These are phyloP conservation scores for Pythium aristosporum DNA, from an alignment of 352 stramenopile genomes.

Conservation along the genomic window DNA sequence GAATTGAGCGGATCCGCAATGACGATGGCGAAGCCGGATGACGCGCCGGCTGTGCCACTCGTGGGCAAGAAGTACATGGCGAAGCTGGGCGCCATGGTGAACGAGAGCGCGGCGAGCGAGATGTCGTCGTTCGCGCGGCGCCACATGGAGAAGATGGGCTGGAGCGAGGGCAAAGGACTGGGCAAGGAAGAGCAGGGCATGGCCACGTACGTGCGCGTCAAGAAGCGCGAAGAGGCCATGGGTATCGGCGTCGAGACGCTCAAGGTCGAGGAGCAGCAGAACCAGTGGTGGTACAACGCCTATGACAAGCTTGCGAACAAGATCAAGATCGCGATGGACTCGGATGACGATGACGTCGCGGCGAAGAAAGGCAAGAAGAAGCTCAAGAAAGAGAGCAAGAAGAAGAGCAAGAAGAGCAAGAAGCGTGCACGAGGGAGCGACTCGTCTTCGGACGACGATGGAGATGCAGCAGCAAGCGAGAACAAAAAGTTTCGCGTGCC, in stretches of 20 bases:
- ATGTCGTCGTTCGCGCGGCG: conserved; percentile 80
- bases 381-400: conserved; percentile 53
- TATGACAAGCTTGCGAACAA: conserved; percentile 87
- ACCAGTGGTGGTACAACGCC: conserved; percentile 89
- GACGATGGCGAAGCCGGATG: conserved; percentile 12
- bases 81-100: conserved; percentile 77
- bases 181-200: conserved; percentile 95
- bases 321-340: conserved; percentile 76
- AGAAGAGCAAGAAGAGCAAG: conserved; percentile 51
- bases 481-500: conserved; percentile 60
- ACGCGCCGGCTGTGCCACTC: conserved; percentile 45
- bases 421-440: conserved; percentile 33
- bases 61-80: conserved; percentile 85
- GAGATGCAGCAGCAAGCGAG: neutral
- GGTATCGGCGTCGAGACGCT: conserved; percentile 87
- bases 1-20: neutral
- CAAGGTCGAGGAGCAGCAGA: conserved; percentile 62
- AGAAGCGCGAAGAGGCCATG: conserved; percentile 92
- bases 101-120: conserved; percentile 60
- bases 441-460: conserved; percentile 35
- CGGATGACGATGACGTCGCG: conserved; percentile 45
- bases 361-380: conserved; percentile 60
- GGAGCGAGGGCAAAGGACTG: conserved; percentile 93
- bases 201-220: conserved; percentile 91
- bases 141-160: conserved; percentile 96